Evolutionary conservation across 495 filamentous ascomycete genomes (phyloP), one percentile per base, ranked within the genome.

Genomic region (Tuber aestivum): DNA sequence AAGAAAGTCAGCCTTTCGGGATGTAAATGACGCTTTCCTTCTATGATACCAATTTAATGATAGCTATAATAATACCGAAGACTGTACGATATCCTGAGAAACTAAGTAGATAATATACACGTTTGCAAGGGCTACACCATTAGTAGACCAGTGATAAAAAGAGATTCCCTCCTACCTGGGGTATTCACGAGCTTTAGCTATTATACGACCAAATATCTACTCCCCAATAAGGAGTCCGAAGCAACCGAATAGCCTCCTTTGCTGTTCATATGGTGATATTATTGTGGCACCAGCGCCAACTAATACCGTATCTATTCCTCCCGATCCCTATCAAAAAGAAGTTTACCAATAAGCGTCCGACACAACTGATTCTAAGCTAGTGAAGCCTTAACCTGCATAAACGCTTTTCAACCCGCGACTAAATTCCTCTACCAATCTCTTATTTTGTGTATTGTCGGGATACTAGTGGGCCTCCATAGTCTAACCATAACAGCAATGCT

Each of bases 1-100:
- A 91, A 81, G 94, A 93, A 85, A 93, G 91, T 72, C 90, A 90
- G 70, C 87, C 90, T 14, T 92, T 92, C 83, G 89, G 88, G 48
- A 82, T 82, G 77, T 82, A 81, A 38, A 73, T n/a, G 71, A 35
- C 37, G 35, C n/a, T 65, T 35, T 65, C 56, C 56, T 20, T 18
- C 56, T 7, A 40, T 40, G 38, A 40, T 35, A 35, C 27, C 56
- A 65, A 61, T 14, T 32, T 4, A 65, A 65, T 35, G 5, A 32
- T 32, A 65, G 27, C 14, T 35, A 65, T 65, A 65, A 65, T 35
- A 65, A 32, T 35, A 27, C n/a, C n/a, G 56, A 65, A 65, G 27
- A 27, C 27, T 35, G 56, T 65, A 65, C 56, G 27, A 65, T 65
- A 65, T 35, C 27, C 16, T 35, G 12, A 65, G 56, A 35, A 27